phyloP scores from a whole-genome alignment of 2,329 filamentous ascomycete species.

The Beauveria sp. region DNA sequence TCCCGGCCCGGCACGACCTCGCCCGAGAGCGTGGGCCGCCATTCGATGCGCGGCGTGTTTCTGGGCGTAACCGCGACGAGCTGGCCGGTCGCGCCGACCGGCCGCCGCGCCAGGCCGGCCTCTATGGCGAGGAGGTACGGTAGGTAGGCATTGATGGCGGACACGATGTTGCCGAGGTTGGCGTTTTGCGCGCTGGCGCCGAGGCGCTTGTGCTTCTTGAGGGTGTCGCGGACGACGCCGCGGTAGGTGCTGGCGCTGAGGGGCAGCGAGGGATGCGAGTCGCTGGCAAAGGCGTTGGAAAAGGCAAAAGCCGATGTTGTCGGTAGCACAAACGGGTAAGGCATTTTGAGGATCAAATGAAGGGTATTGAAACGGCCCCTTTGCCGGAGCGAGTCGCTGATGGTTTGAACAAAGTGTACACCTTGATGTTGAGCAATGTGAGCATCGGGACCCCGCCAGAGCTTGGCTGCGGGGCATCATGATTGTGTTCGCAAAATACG shows the following conservation, averaged over 20 bases:
- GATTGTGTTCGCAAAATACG: not conserved
- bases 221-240: conserved; percentile 69
- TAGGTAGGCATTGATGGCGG: conserved; percentile 67
- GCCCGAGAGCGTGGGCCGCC: conserved; percentile 72
- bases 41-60: conserved; percentile 56
- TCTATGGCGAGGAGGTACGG: conserved; percentile 77
- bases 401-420: not conserved
- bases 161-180: conserved; percentile 62
- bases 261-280: conserved; percentile 83
- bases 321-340: conserved; percentile 79
- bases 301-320: conserved; percentile 86
- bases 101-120: conserved; percentile 53
- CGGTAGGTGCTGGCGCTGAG: conserved; percentile 76
- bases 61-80: conserved; percentile 60
- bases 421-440: not conserved
- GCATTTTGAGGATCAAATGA: conserved; percentile 62
- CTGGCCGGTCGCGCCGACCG: conserved; percentile 31
- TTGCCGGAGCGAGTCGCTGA: not conserved
- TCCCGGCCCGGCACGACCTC: conserved; percentile 57
- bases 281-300: conserved; percentile 65
- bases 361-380: too few relatives aligned
- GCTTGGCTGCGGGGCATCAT: conserved; percentile 4
- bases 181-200: conserved; percentile 60
- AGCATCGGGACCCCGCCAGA: conserved; percentile 8
- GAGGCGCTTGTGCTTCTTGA: conserved; percentile 89